Evolutionary conservation across 2,329 filamentous ascomycete species (phyloP), one percentile per base, ranked within the genome.

Genomic region (Cercospora sp.): DNA sequence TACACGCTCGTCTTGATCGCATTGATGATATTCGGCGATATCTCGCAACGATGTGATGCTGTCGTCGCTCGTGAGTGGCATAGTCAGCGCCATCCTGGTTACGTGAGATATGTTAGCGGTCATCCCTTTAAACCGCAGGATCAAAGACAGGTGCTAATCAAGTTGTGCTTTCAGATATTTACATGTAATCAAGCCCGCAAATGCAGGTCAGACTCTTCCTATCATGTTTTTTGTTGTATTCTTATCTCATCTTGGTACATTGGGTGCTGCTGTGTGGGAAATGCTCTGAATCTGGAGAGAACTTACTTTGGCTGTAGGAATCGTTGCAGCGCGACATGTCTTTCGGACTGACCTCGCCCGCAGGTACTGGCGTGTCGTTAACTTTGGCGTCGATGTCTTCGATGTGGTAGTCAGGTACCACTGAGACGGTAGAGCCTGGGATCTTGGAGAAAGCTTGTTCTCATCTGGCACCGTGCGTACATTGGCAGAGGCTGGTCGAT

Each of bases 1-100:
- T 68, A 78, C 75, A 69, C 79, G 78, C 3, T 72, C 73, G 45
- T 71, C 69, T 74, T 60, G 33, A 78, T 68, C 58, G 77, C 71
- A 64, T 79, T 77, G 51, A 3, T 40, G 13, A 5, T 5, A 2
- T 36, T 5, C 28, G 30, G 8, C 9, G 78, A 71, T 3, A 77
- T 79, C 53, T 76, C 72, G 69, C 75, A 77, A 60, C 75, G 72
- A 16, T 68, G 63, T 3, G 65, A 69, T 3, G 66, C 12, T 8
- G 31, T 72, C 73, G 20, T 64, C 66, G 59, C 77, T 78, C 28
- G 68, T 70, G 5, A 76, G 72, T n/a, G 76, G 73, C 59, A 78
- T 78, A 3, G 63, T 51, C 45, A 7, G 2, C 20, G 10, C 45
- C 10, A 6, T 51, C 3, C 2, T 26, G 20, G 2, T 20, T 12